phyloP scores from a whole-genome alignment of 352 stramenopile species.

The Phytophthora fragariaefolia region DNA sequence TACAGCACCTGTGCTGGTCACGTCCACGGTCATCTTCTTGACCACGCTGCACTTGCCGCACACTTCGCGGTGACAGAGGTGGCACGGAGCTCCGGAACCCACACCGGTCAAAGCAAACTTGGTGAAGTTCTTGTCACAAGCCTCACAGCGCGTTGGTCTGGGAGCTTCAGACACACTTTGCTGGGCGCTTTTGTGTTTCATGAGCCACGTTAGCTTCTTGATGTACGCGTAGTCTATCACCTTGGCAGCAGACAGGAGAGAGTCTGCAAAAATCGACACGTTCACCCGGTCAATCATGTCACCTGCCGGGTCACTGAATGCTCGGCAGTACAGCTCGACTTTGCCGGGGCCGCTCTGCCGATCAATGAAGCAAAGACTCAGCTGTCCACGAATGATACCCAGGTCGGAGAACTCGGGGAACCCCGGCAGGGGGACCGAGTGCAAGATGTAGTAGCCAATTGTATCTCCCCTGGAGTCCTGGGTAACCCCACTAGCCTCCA shows the following conservation, averaged over 20 bases:
- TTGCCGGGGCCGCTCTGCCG: slow-evolving; percentile 34
- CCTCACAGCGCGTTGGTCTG: slow-evolving; percentile 31
- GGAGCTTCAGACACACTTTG: background rate
- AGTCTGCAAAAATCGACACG: slow-evolving; percentile 24
- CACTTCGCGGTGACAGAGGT: slow-evolving; percentile 47
- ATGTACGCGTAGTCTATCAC: slow-evolving; percentile 50
- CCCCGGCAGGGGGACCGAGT: slow-evolving; percentile 41
- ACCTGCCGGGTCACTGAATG: slow-evolving; percentile 42
- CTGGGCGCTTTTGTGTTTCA: slow-evolving; percentile 29
- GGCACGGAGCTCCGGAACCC: slow-evolving; percentile 27
- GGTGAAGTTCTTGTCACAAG: slow-evolving; percentile 13
- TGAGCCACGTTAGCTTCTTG: slow-evolving; percentile 54
- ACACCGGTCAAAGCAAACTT: slow-evolving; percentile 14
- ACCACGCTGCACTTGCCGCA: slow-evolving; percentile 56
- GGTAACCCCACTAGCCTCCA: slow-evolving; percentile 29
- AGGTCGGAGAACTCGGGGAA: slow-evolving; percentile 36
- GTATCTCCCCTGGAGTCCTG: slow-evolving; percentile 32
- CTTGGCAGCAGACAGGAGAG: slow-evolving; percentile 17
- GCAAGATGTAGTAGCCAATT: slow-evolving; percentile 47
- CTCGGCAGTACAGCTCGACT: slow-evolving; percentile 50
- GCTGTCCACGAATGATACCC: slow-evolving; percentile 39
- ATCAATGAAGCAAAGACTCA: slow-evolving; percentile 51
- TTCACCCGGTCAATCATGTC: slow-evolving; percentile 35
- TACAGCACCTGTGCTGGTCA: slow-evolving; percentile 31
- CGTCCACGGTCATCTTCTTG: slow-evolving; percentile 61